Evolutionary conservation across 768 basidiomycete species (phyloP), one percentile per base, ranked within the genome.

Genomic region (Mycena galopus): DNA sequence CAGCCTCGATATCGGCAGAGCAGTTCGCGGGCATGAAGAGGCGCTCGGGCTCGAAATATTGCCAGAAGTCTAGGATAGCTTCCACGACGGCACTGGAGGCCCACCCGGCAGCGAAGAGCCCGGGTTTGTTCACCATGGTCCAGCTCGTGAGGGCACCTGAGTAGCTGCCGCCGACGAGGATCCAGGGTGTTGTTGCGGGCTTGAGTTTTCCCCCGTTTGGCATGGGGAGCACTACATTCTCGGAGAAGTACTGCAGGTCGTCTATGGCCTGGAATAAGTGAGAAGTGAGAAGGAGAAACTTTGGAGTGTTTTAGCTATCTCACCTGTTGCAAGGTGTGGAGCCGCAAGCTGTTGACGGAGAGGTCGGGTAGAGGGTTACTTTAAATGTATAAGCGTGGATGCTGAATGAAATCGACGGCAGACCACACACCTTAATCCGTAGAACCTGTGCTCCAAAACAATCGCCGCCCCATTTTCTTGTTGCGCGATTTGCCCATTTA

Each of bases 391-490:
- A 19, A 66, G 57, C 27, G 16, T 32, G 29, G 21, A 35, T 42
- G 8, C 21, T n/a, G n/a, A n/a, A n/a, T n/a, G 12, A 23, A 42
- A 57, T 19, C 21, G 14, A 37, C 12, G 17, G 3, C 4, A n/a
- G n/a, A 33, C 16, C 16, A 53, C 60, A 14, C 50, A 71, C 73
- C 73, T 74, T 21, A 88, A 80, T 17, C 93, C 93, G 72, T 90
- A 94, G 84, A 91, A 94, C 29, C 93, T 87, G 76, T 94, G 93
- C 76, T 94, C 93, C 29, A 93, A 71, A 32, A 93, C 82, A 73
- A 94, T 83, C 7, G 88, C 86, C 21, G 89, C 89, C 25, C 90
- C 93, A 39, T 87, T 88, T 68, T 92, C 84, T 78, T 91, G 89
- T 77, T 92, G 89, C 14, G 92, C 90, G 71, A 93, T 89, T 61